Conservation (phyloP, 495 filamentous ascomycete genomes). For the Aspergillus cristatus region DNA sequence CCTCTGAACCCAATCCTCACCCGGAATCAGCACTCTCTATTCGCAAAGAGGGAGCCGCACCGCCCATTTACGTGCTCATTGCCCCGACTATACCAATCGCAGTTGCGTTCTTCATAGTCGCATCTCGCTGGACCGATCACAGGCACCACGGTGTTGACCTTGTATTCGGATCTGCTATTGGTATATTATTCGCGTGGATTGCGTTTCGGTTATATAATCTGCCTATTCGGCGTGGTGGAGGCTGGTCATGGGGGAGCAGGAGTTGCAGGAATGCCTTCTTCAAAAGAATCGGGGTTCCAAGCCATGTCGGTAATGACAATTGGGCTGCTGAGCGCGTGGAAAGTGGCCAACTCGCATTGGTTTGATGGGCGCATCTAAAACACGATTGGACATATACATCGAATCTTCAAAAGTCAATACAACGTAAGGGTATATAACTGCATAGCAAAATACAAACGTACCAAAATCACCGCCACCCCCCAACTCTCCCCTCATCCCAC, state of each 20-base stretch:
- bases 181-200: constrained; percentile 45
- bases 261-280: constrained; percentile 41
- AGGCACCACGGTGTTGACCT: constrained; percentile 59
- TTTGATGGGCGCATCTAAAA: too few relatives aligned
- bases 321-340: constrained; percentile 17
- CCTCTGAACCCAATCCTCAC: too few relatives aligned
- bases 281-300: constrained; percentile 50
- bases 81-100: constrained; percentile 47
- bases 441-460: not conserved
- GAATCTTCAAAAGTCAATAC: too few relatives aligned
- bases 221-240: constrained; percentile 51
- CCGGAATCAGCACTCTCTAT: constrained; percentile 10
- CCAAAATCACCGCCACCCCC: constrained; percentile 68
- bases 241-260: constrained; percentile 44
- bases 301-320: constrained; percentile 28
- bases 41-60: constrained; percentile 46
- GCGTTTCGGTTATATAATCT: constrained; percentile 61
- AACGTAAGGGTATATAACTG: too few relatives aligned
- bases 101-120: constrained; percentile 50
- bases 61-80: constrained; percentile 49
- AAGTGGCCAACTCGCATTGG: constrained; percentile 8
- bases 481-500: constrained; percentile 92
- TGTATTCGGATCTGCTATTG: constrained; percentile 48
- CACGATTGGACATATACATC: too few relatives aligned
- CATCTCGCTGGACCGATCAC: constrained; percentile 55